A percentile compares a stretch with the other conserved stretches of the same genome.
These are phyloP conservation scores for Tetrahymena thermophila DNA, from an alignment of 73 alveolate genomes.

Conservation along the genomic window DNA sequence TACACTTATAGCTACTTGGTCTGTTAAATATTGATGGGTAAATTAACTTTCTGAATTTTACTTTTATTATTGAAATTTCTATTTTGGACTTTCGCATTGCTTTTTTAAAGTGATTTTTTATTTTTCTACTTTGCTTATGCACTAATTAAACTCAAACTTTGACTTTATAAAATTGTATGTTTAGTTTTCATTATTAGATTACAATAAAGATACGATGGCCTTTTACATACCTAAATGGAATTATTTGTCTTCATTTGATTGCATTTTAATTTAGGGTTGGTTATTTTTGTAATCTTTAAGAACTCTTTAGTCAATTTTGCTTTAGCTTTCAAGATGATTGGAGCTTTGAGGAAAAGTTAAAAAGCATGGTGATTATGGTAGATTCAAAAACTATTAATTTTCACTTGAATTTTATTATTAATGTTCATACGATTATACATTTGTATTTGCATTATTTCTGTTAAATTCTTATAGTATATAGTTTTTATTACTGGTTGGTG, in stretches of 20 bases:
- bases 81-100: no score
- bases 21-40: background rate
- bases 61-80: background rate
- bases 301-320: background rate
- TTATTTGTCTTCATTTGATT: background rate
- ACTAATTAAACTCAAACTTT: background rate
- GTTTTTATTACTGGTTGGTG: background rate
- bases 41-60: background rate
- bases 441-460: no score
- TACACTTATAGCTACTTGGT: background rate
- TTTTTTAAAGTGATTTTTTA: background rate
- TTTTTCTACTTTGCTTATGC: background rate
- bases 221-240: background rate
- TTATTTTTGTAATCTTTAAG: background rate
- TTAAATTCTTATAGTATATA: no score
- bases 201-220: background rate
- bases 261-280: background rate
- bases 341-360: background rate
- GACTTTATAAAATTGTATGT: background rate
- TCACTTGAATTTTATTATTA: background rate
- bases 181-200: background rate
- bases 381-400: no score
- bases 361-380: background rate
- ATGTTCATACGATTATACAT: no score
- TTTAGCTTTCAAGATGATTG: no score